Evolutionary conservation across 2,329 filamentous ascomycete species (phyloP).

Genomic region (Alternaria metachromatica): DNA sequence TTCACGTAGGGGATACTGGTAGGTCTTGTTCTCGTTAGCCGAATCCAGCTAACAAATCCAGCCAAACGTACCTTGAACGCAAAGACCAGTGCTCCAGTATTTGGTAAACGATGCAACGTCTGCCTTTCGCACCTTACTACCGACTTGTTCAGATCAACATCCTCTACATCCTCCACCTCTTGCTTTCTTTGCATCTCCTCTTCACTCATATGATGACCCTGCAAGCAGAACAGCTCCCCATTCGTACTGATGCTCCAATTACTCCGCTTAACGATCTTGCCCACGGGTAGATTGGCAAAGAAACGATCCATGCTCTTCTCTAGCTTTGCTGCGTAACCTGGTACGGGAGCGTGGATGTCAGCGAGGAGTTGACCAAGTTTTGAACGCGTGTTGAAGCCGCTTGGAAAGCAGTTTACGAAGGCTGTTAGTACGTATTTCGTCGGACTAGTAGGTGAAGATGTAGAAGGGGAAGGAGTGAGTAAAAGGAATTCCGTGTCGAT

Average conservation of each 20-base stretch:
- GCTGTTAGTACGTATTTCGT: conserved; percentile 62
- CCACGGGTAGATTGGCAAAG: conserved; percentile 61
- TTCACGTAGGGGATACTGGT: conserved; percentile 62
- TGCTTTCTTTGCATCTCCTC: conserved; percentile 36
- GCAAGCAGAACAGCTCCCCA: conserved; percentile 48
- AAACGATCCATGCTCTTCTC: conserved; percentile 68
- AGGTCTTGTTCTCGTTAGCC: conserved; percentile 52
- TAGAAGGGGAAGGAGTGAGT: conserved; percentile 42
- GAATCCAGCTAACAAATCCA: background rate
- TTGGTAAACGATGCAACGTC: conserved; percentile 65
- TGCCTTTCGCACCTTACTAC: conserved; percentile 65
- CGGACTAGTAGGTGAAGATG: conserved; percentile 37
- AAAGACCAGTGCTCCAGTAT: conserved; percentile 63
- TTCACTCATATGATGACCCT: conserved; percentile 54
- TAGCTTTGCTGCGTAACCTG: conserved; percentile 63
- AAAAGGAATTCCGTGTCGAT: conserved; percentile 68
- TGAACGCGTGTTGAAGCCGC: conserved; percentile 63
- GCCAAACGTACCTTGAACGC: conserved; percentile 56
- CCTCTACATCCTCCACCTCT: conserved; percentile 28
- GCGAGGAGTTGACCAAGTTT: conserved; percentile 62
- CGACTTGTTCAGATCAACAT: conserved; percentile 53
- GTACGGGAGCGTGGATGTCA: conserved; percentile 66
- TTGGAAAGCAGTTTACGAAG: conserved; percentile 64
- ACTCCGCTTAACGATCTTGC: conserved; percentile 61
- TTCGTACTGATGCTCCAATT: conserved; percentile 62